A percentile compares a stretch with the other conserved stretches of the same genome.
Conservation (phyloP, 2,329 filamentous ascomycete genomes). For the Aureobasidium sp. region DNA sequence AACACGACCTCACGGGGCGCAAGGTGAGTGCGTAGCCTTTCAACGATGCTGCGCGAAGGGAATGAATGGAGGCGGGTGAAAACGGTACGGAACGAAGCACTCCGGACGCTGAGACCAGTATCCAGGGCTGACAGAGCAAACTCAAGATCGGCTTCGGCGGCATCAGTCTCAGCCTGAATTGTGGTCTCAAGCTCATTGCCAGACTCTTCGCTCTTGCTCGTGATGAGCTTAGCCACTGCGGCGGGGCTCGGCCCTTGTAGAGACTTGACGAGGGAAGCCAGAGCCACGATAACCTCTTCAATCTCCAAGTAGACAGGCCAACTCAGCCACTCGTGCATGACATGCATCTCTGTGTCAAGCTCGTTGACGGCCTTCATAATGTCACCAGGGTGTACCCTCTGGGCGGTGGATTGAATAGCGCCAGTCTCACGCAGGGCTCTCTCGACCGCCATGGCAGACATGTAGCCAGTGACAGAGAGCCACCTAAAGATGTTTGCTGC, state of each 20-base stretch:
- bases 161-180: constrained; percentile 40
- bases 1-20: constrained; percentile 62
- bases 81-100: constrained; percentile 58
- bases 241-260: constrained; percentile 46
- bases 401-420: constrained; percentile 30
- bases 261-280: constrained; percentile 62
- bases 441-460: constrained; percentile 40
- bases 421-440: constrained; percentile 30
- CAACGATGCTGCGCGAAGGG: constrained; percentile 53
- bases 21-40: constrained; percentile 57
- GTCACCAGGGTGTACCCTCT: constrained; percentile 43
- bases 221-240: constrained; percentile 15
- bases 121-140: constrained; percentile 62
- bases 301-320: constrained; percentile 57
- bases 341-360: constrained; percentile 60
- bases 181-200: neutral
- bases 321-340: constrained; percentile 59
- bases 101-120: constrained; percentile 56
- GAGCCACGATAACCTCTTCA: constrained; percentile 58
- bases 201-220: constrained; percentile 11
- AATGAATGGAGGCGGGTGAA: constrained; percentile 64
- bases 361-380: constrained; percentile 56
- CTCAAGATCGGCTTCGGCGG: constrained; percentile 51
- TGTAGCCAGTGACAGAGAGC: constrained; percentile 50
- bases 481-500: constrained; percentile 51